Base-by-base conservation (phyloP, 257 asterid genomes). In the Rhazya stricta region DNA sequence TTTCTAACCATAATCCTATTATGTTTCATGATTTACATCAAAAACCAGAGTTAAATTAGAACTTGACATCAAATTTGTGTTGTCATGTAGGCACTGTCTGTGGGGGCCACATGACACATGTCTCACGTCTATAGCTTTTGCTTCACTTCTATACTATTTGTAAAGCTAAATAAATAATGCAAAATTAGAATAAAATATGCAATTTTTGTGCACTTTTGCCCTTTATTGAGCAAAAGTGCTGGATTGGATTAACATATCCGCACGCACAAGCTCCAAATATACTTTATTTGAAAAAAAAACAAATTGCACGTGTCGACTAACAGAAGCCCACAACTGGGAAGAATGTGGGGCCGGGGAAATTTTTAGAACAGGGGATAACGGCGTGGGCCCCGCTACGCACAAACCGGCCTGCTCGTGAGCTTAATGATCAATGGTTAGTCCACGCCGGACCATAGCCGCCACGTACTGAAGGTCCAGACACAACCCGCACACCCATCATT, bases 391-490 rank as follows among this genome's bases (percentile, higher is more conserved):
- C 73, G 21, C 3, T 23, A 13, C 34, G 71, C 80, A 80, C 80
- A 77, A 54, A 61, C 74, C 62, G 77, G 83, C 79, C 85, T 76
- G 79, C 77, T 77, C 67, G 69, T 51, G 85, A 79, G 76, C 45
- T 82, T 78, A 77, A 84, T 84, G 78, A 84, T 84, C 42, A 80
- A 65, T 29, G 71, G 42, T 62, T 74, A 71, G 82, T 81, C 82
- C 86, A 84, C 81, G 86, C 88, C 86, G 77, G 76, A 62, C 85
- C 78, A 71, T 71, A 75, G 83, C 79, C 81, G 73, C 85, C 87
- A 78, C 85, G 81, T 84, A 68, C 63, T 7, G 36, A 25, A 41
- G 67, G 77, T 74, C 74, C 61, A 48, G 19, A n/a, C n/a, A 41
- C 5, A 25, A 8, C 23, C 50, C 11, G 63, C 30, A 39, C 29